Base-by-base conservation (phyloP, 768 basidiomycete species). In the Royoungia palumana region DNA sequence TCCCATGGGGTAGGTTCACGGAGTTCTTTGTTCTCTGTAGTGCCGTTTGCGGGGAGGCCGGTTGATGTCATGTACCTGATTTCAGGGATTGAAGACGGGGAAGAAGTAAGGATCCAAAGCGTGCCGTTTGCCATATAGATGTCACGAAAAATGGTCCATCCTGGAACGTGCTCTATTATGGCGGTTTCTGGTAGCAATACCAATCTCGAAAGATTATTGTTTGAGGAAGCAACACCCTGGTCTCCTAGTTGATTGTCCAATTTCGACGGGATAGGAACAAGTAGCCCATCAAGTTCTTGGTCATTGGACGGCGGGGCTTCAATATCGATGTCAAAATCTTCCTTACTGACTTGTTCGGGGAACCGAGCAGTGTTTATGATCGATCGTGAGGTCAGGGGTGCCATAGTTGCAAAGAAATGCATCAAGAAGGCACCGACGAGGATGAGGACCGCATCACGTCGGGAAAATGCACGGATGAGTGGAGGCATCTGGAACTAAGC, bases 91-190 rank as follows among this genome's bases (percentile, higher is more conserved):
- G 63, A 58, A 19, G 63, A 62, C 1, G 66, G 67, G 12, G 75
- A 70, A 10, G 70, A 62, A 6, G 83, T 75, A 47, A 92, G 73
- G 60, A 93, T 77, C 66, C 78, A 82, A 39, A 92, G 75, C 0
- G 89, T 91, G 8, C 87, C 88, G 54, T 91, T 87, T 40, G 83
- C 79, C 81, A 92, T 77, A 76, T 94, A 94, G 5, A 94, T 63
- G 63, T 92, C 83, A 22, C 77, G 77, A 66, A 89, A 90, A 27
- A 92, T 68, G 0, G 92, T 92, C 89, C 91, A 94, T 35, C 91
- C 90, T 24, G 83, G 83, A 5, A 82, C 83, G 47, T 89, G 87
- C 20, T 79, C 73, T 12, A 82, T 65, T 24, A 89, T 60, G 13
- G 75, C 70, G 0, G 86, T 87, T 39, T 74, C 69, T 0, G 81